Evolutionary conservation across 768 basidiomycete species (phyloP).

Genomic region (Russula virescens): DNA sequence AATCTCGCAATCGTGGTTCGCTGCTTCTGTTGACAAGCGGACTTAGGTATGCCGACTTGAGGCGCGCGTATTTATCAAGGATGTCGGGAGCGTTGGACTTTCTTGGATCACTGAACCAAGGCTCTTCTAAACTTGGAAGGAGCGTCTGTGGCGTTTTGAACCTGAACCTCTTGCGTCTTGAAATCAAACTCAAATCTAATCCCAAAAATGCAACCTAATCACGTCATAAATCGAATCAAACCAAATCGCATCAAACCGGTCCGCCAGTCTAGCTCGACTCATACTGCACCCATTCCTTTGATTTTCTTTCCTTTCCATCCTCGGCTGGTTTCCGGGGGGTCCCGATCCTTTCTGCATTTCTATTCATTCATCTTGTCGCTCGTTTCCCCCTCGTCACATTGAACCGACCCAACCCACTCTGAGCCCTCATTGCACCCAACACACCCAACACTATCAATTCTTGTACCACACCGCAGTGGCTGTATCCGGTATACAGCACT

Average conservation of each 20-base stretch:
- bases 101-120: conserved; percentile 21
- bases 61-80: conserved; percentile 23
- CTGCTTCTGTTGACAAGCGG: conserved; percentile 15
- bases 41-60: conserved; percentile 25
- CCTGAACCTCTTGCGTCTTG: neutral
- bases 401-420: conserved; percentile 5
- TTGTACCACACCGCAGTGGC: conserved; percentile 15
- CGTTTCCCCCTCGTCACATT: conserved; percentile 7
- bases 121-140: conserved; percentile 19
- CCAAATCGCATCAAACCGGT: conserved; percentile 8
- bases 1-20: neutral
- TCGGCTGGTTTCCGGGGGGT: conserved; percentile 16
- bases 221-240: neutral
- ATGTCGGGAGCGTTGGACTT: conserved; percentile 23
- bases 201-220: neutral
- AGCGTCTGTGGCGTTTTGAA: neutral
- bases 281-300: neutral
- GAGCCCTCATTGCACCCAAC: conserved; percentile 8
- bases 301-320: conserved; percentile 10
- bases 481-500: conserved; percentile 11
- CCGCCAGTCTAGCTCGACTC: conserved; percentile 1
- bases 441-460: neutral
- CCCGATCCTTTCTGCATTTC: neutral
- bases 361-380: conserved; percentile 8
- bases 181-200: conserved; percentile 5